A percentile compares a stretch with the other conserved stretches of the same genome.
These are phyloP conservation scores for Corymbia calophylla DNA, from an alignment of 441 rosid genomes.

Conservation along the genomic window DNA sequence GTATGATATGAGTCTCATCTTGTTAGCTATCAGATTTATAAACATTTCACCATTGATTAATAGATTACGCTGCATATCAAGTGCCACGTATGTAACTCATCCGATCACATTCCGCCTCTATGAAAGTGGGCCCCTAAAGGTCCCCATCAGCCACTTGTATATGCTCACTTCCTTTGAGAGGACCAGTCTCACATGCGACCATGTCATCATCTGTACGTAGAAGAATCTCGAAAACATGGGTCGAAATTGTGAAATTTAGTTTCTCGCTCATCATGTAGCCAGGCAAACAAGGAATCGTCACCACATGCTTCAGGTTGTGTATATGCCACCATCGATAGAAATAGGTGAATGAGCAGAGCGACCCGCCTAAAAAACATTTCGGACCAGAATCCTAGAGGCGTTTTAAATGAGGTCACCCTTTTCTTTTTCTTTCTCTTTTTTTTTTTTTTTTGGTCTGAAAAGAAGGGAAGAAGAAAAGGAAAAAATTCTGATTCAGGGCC, in stretches of 20 bases:
- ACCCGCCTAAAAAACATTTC: background rate
- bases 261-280: background rate
- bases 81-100: background rate
- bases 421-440: background rate
- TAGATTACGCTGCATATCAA: background rate
- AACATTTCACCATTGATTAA: background rate
- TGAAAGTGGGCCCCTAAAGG: background rate
- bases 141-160: background rate
- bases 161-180: background rate
- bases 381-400: background rate
- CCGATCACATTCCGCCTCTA: background rate
- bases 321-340: background rate
- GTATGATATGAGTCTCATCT: rapidly evolving
- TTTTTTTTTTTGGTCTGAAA: background rate
- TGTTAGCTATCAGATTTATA: background rate
- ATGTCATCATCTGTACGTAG: background rate
- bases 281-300: background rate
- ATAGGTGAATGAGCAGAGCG: background rate
- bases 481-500: background rate
- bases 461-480: background rate
- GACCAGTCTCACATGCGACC: background rate
- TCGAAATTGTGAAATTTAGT: background rate
- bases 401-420: background rate
- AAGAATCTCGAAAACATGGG: background rate
- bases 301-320: background rate